A percentile compares a stretch with the other conserved stretches of the same genome.
These are phyloP conservation scores for Cryoendolithus antarcticus DNA, from an alignment of 2,329 filamentous ascomycete species.

Conservation along the genomic window DNA sequence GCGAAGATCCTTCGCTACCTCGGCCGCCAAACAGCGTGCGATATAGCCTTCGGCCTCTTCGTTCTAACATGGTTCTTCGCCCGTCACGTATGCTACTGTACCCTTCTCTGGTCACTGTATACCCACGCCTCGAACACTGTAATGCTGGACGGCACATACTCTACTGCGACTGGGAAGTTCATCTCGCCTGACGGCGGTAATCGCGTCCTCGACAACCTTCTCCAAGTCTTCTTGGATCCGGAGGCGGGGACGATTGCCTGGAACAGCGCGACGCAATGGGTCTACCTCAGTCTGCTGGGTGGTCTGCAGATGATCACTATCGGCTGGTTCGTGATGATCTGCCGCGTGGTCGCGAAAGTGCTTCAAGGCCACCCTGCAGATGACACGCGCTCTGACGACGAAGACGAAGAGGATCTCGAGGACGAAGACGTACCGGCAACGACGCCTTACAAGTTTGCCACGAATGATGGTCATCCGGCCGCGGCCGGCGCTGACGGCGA, in stretches of 20 bases:
- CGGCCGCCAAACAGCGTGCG: constrained; percentile 62
- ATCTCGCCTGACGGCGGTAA: constrained; percentile 39
- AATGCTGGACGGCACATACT: constrained; percentile 61
- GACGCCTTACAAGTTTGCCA: constrained; percentile 4
- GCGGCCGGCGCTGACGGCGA: constrained; percentile 4
- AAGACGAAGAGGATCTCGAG: constrained; percentile 51
- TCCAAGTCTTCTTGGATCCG: constrained; percentile 61
- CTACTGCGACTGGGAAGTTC: constrained; percentile 39
- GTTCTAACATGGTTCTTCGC: constrained; percentile 73
- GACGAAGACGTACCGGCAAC: constrained; percentile 30
- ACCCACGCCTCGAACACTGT: constrained; percentile 45
- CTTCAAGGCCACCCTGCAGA: constrained; percentile 66
- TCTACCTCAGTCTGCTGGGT: constrained; percentile 65
- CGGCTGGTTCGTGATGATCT: constrained; percentile 82
- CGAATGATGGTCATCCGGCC: neutral
- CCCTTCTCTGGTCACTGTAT: constrained; percentile 74
- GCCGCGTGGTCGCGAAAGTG: constrained; percentile 70
- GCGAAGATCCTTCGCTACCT: constrained; percentile 93
- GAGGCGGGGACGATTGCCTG: constrained; percentile 63
- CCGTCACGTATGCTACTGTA: constrained; percentile 68
- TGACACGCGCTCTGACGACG: constrained; percentile 77
- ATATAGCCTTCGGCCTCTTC: constrained; percentile 73
- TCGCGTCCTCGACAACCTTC: constrained; percentile 43
- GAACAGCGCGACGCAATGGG: constrained; percentile 59
- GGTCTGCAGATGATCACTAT: constrained; percentile 69